phyloP scores from a whole-genome alignment of 768 basidiomycete species.

The Auriscalpium orientale region DNA sequence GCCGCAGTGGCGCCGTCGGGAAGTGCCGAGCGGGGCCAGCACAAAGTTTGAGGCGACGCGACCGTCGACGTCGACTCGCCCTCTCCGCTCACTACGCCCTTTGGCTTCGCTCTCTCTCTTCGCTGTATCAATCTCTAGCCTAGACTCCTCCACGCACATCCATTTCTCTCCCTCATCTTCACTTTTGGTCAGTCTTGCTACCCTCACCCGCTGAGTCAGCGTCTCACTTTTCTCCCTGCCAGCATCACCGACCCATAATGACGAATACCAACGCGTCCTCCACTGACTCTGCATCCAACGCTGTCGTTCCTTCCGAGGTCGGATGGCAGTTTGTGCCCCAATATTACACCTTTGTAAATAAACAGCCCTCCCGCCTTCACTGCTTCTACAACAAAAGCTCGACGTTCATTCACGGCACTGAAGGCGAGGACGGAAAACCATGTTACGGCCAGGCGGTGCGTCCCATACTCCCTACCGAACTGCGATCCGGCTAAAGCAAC shows the following conservation, averaged over 20 bases:
- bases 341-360: conserved; percentile 99
- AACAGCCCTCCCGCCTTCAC: conserved; percentile 92
- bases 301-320: conserved; percentile 86
- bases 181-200: conserved; percentile 5
- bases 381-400: conserved; percentile 99
- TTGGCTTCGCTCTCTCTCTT: not conserved
- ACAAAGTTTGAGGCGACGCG: conserved; percentile 9
- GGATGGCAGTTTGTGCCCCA: conserved; percentile 99
- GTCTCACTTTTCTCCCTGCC: not conserved
- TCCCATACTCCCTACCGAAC: conserved; percentile 14
- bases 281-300: conserved; percentile 37
- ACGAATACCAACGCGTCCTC: conserved; percentile 34
- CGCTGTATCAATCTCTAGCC: conserved; percentile 5
- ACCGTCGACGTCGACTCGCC: conserved; percentile 7
- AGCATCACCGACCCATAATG: conserved; percentile 22
- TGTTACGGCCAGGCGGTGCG: conserved; percentile 90
- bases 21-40: conserved; percentile 7
- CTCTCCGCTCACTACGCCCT: not conserved
- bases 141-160: conserved; percentile 13
- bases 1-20: not conserved
- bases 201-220: not conserved
- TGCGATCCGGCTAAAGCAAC: not conserved
- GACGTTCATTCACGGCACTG: conserved; percentile 94
- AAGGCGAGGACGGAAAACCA: conserved; percentile 88
- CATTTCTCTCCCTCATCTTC: conserved; percentile 2